phyloP scores from a whole-genome alignment of 805 yeast genomes.

The Metschnikowia lochheadii region DNA sequence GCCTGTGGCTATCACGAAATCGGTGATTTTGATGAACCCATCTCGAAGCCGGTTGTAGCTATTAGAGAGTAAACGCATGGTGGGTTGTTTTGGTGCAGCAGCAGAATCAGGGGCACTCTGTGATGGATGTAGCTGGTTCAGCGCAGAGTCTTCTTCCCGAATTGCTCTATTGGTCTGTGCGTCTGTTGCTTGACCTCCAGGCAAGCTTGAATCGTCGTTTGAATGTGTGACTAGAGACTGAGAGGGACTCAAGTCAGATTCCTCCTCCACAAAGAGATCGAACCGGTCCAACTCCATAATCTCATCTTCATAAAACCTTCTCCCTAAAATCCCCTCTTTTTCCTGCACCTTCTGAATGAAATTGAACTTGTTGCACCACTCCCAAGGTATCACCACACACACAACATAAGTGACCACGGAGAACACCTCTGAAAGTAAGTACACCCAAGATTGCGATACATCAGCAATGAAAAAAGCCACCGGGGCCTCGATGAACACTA shows the following conservation, averaged over 20 bases:
- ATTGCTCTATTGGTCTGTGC: too few relatives aligned
- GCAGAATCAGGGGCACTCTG: background rate
- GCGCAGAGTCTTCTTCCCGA: background rate
- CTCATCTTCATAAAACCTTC: constrained; percentile 72
- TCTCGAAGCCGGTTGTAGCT: constrained; percentile 20
- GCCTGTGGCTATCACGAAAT: constrained; percentile 53
- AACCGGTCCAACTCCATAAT: constrained; percentile 37
- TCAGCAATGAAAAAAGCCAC: constrained; percentile 74
- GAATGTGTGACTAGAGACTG: background rate
- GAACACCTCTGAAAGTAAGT: constrained; percentile 67
- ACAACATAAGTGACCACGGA: constrained; percentile 68
- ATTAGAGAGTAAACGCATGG: constrained; percentile 1
- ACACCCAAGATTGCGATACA: constrained; percentile 71
- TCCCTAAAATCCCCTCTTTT: constrained; percentile 68
- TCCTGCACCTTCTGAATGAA: constrained; percentile 56
- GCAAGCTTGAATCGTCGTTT: background rate
- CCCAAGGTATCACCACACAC: constrained; percentile 77
- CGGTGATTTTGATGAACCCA: constrained; percentile 44
- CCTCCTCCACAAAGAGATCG: constrained; percentile 38
- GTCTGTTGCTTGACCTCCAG: background rate
- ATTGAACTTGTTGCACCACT: constrained; percentile 70
- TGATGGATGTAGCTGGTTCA: background rate
- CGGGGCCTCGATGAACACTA: constrained; percentile 54
- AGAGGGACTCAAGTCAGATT: constrained; percentile 13
- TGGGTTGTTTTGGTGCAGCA: background rate